Percentiles rank a stretch among this genome's conserved stretches.
These are phyloP conservation scores for Agaricus sinodeliciosus DNA, from an alignment of 768 basidiomycete genomes.

Conservation along the genomic window DNA sequence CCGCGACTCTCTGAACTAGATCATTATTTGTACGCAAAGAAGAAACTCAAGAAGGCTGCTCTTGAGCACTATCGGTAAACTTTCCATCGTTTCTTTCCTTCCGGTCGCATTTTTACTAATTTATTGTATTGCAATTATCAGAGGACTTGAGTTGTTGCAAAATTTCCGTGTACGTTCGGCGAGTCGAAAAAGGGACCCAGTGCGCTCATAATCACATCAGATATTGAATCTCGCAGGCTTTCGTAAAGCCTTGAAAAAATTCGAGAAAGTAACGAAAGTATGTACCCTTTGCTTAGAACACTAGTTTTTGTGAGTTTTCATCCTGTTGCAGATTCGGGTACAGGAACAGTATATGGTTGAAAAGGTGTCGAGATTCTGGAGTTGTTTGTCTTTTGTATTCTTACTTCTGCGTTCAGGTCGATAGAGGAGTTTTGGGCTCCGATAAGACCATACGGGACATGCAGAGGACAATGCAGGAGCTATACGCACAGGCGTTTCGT, in stretches of 20 bases:
- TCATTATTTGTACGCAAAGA: slow-evolving; percentile 80
- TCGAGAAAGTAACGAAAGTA: slow-evolving; percentile 73
- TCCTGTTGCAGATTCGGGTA: slow-evolving; percentile 50
- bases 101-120: too few relatives aligned
- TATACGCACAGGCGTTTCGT: slow-evolving; percentile 79
- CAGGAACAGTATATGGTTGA: slow-evolving; percentile 78
- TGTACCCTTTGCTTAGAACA: neutral
- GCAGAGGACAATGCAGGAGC: slow-evolving; percentile 68
- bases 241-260: slow-evolving; percentile 80
- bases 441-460: slow-evolving; percentile 54
- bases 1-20: slow-evolving; percentile 51
- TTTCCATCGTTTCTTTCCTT: neutral
- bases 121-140: neutral
- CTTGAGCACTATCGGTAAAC: slow-evolving; percentile 75
- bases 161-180: slow-evolving; percentile 68
- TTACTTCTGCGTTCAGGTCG: slow-evolving; percentile 37
- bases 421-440: slow-evolving; percentile 61
- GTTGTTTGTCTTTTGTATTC: neutral
- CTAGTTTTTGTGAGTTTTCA: neutral
- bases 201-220: slow-evolving; percentile 25
- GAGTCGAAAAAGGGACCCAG: neutral
- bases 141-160: slow-evolving; percentile 58
- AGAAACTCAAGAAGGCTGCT: slow-evolving; percentile 76
- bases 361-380: slow-evolving; percentile 36
- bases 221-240: slow-evolving; percentile 88